Base-by-base conservation (phyloP, 345 rosid species). In the Melaleuca alternifolia region DNA sequence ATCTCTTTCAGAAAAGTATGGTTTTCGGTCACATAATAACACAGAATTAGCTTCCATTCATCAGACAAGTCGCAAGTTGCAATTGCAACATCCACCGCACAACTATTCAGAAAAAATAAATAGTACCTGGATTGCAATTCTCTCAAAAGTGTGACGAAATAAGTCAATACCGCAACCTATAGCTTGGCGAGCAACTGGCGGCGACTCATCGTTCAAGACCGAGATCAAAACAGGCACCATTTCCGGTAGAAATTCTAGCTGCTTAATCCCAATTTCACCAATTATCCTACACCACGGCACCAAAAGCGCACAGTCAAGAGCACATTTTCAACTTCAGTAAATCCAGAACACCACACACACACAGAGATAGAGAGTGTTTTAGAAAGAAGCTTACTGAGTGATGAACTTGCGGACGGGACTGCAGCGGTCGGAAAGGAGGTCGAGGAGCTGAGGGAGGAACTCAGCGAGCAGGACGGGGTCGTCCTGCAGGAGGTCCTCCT, bases 151-250 rank as follows among this genome's bases (percentile, higher is more conserved):
- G 84, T 87, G 89, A 50, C 91, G 93, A 89, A 97, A 97, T 85
- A 96, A 91, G 86, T 89, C 89, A 87, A 92, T 89, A 41, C 95
- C 97, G 57, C 93, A 92, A 88, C 94, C 83, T 59, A 96, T 93
- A 84, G 94, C 96, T 91, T 96, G 99, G 86, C 98, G 94, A 84
- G 92, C 95, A 85, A 96, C 99, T 75, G 99, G 98, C 1, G 99
- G 99, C 13, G 95, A 93, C 88, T 86, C 92, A 87, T 97, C 99
- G 18, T 94, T 91, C 87, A 94, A 87, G 88, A 93, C 93, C 85
- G 91, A 91, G n/a, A 94, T 90, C 24, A 97, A 90, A 88, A 95
- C 92, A 10, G 96, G 98, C 50, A 93, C 95, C 84, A 97, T 91
- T 82, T 96, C 97, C 37, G 97, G 96, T 84, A 96, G 89, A 23